Base-by-base conservation (phyloP, 768 basidiomycete species). In the Tricholoma terreum region DNA sequence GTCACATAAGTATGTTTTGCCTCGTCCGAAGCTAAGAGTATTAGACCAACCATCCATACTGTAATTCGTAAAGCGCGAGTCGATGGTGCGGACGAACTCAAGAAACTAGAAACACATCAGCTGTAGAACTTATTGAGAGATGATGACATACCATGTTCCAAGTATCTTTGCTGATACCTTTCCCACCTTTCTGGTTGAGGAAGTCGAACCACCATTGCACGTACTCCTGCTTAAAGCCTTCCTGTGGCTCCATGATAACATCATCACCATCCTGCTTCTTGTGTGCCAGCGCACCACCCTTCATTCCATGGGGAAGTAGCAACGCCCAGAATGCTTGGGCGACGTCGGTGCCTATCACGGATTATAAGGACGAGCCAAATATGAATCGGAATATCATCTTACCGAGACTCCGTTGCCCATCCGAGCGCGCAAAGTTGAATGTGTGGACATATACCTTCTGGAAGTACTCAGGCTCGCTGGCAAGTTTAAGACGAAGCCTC, bases 91-190 rank as follows among this genome's bases (percentile, higher is more conserved):
- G 50, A 92, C 75, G 63, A 93, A 94, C 63, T 89, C 89, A 49
- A 86, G 74, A 64, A 94, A 90, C 91, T 93, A 66, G 12, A 36
- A 12, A 34, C 36, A 46, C 54, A 24, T 52, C 52, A 54, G 54
- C 35, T 27, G 46, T 36, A 38, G 30, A 31, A 51, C 30, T n/a
- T 22, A 38, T 33, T 19, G 50, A 52, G 24, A 42, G 4, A 31
- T 36, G 46, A 45, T 27, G 12, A 73, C 85, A 42, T 50, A 90
- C 92, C 91, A 94, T 93, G 52, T 78, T 71, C 92, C 92, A 94
- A 15, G 89, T 90, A 73, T 93, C 92, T 73, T 89, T 91, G 73
- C 90, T 93, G 31, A 95, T 80, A 4, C 90, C 92, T 67, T 88
- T 89, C 19, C 77, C 77, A 1, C 84, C 85, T 61, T 82, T 86